These are phyloP conservation scores for Ceratobasidium sp. DNA, from an alignment of 1,284 basidiomycete species.

Conservation along the genomic window DNA sequence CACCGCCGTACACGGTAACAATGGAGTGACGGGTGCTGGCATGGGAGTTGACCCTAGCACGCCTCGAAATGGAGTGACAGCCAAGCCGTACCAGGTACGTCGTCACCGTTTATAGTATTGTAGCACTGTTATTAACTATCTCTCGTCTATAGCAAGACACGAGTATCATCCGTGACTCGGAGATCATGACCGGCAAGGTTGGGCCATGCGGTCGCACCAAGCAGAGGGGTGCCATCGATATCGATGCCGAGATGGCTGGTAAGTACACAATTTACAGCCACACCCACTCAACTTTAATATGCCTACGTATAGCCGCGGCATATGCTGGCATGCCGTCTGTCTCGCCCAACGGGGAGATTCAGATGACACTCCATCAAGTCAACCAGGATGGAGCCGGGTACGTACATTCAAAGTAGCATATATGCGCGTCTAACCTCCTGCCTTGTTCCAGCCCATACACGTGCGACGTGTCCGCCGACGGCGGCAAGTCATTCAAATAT, in stretches of 20 bases:
- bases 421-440: not conserved
- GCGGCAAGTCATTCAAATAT: conserved; percentile 51
- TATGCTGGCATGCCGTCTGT: conserved; percentile 21
- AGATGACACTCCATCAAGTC: conserved; percentile 41
- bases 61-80: conserved; percentile 52
- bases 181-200: conserved; percentile 51
- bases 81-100: conserved; percentile 51
- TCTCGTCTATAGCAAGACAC: conserved; percentile 50
- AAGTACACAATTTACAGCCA: not conserved
- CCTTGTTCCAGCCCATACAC: conserved; percentile 22
- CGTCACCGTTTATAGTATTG: conserved; percentile 48
- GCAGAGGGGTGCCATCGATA: conserved; percentile 52
- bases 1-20: conserved; percentile 52
- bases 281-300: not conserved
- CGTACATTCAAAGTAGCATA: not conserved
- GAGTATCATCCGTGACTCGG: conserved; percentile 51
- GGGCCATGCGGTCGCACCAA: conserved; percentile 52
- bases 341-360: conserved; percentile 14
- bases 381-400: conserved; percentile 42
- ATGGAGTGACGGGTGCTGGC: conserved; percentile 51
- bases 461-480: conserved; percentile 45
- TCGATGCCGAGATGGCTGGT: conserved; percentile 51
- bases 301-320: conserved; percentile 6
- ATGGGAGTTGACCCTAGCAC: conserved; percentile 53
- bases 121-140: not conserved